Evolutionary conservation across 805 yeast genomes (phyloP).

Genomic region (Wickerhamiella brachini): DNA sequence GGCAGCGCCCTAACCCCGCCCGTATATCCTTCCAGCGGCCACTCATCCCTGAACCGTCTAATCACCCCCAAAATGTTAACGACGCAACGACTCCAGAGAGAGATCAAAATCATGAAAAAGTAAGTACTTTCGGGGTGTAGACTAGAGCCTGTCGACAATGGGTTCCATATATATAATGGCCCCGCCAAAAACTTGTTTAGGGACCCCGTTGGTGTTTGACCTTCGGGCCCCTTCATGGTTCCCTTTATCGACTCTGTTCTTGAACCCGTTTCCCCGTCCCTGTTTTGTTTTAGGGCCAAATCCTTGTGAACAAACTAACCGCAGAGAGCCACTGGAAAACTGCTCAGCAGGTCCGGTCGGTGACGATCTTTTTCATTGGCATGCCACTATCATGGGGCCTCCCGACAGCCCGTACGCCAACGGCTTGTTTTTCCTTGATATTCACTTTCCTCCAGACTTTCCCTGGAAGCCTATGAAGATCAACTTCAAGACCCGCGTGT

Average conservation of each 20-base stretch:
- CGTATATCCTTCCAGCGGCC: not conserved
- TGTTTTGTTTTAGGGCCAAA: no score
- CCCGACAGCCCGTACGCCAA: constrained; percentile 79
- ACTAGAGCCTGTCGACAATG: no score
- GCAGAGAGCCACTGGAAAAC: constrained; percentile 94
- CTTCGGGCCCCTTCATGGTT: no score
- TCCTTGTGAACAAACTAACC: constrained; percentile 11
- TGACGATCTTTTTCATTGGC: constrained; percentile 97
- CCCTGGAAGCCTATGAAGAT: constrained; percentile 98
- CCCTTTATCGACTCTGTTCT: no score
- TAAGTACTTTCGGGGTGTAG: not conserved
- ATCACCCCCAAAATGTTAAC: not conserved
- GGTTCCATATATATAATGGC: no score
- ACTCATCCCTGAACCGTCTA: not conserved
- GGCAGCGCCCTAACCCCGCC: not conserved
- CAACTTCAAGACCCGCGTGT: constrained; percentile 84
- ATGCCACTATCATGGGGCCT: constrained; percentile 98
- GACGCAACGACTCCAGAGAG: constrained; percentile 86
- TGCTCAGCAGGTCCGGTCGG: constrained; percentile 99
- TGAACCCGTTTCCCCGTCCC: no score
- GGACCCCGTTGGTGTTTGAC: no score
- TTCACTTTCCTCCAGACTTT: constrained; percentile 97
- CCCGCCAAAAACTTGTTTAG: no score
- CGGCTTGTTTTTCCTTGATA: constrained; percentile 90
- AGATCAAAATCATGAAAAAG: constrained; percentile 84